Percentiles rank a stretch among this genome's conserved stretches.
These are phyloP conservation scores for Phytophthora macrochlamydospora DNA, from an alignment of 352 stramenopile genomes.

Conservation along the genomic window DNA sequence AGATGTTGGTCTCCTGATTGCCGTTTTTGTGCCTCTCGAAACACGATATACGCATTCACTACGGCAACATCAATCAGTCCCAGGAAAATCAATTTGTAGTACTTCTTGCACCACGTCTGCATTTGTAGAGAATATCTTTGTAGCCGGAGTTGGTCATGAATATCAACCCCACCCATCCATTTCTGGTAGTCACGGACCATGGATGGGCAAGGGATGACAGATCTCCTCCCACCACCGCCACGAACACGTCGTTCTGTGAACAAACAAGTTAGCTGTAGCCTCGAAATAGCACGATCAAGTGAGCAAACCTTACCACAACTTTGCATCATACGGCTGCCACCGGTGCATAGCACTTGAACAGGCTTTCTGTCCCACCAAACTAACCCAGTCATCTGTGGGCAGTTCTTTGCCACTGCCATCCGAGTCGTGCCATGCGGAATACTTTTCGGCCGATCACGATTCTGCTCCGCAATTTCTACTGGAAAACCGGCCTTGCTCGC, in stretches of 20 bases:
- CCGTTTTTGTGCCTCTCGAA: slow-evolving; percentile 8
- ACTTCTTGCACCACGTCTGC: slow-evolving; percentile 1
- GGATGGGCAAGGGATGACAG: neutral
- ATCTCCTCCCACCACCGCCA: neutral
- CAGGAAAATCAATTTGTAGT: slow-evolving; percentile 38
- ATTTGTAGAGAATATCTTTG: neutral
- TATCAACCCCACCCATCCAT: neutral
- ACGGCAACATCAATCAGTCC: slow-evolving; percentile 28
- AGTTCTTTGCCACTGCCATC: slow-evolving; percentile 5
- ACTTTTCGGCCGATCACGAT: neutral
- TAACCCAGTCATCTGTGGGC: neutral
- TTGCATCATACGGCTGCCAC: slow-evolving; percentile 2
- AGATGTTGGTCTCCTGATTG: neutral
- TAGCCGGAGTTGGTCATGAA: neutral
- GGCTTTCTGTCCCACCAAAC: slow-evolving; percentile 14
- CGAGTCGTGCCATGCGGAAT: neutral
- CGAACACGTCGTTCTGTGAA: neutral
- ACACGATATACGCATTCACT: slow-evolving; percentile 26
- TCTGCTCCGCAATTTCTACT: slow-evolving; percentile 6
- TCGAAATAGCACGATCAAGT: neutral
- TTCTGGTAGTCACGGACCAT: neutral
- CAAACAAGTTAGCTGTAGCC: neutral
- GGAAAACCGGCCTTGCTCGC: neutral
- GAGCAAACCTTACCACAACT: neutral
- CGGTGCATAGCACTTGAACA: slow-evolving; percentile 2